Base-by-base conservation (phyloP, 495 filamentous ascomycete genomes). In the Podospora conica region DNA sequence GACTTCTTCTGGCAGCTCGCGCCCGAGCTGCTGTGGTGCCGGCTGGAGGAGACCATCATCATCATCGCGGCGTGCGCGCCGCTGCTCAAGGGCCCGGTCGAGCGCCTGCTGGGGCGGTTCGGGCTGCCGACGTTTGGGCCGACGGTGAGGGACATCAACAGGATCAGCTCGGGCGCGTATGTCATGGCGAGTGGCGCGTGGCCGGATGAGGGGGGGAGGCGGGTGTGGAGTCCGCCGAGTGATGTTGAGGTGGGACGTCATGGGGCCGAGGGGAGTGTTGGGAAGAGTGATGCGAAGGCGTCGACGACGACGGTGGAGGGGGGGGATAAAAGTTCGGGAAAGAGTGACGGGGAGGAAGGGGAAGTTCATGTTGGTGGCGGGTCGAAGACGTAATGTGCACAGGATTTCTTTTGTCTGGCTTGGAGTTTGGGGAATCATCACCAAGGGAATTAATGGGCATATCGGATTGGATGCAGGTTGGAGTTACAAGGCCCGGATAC, bases 31-130 rank as follows among this genome's bases (percentile, higher is more conserved):
- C 23, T 65, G n/a, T 65, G 64, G 64, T 60, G 27, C 20, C 21
- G 56, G 0, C 10, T 65, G 1, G 64, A 65, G 64, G 64, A 60
- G 40, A 22, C 7, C 20, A 27, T 54, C 9, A 28, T 65, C 22
- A 65, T 65, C 18, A 55, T 60, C 12, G 64, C 55, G 18, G 64
- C 64, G 33, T 65, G 64, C 40, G 56, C 56, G 33, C 64, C 64
- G 31, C 28, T 58, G 15, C 55, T 65, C 53, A 65, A 65, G 57
- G 29, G 15, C 21, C 56, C 56, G 12, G 53, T 65, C 2, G 64
- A 65, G 64, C 6, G 64, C 1, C 12, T 55, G n/a, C 25, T 65
- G 28, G 28, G 25, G 0, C 22, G 64, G 33, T 23, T 48, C 11
- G 40, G 40, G 6, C 15, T 48, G 40, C 40, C 40, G 40, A 48